Conservation (phyloP, 1,139 yeast species). For the Debaryomyces robertsiae region DNA sequence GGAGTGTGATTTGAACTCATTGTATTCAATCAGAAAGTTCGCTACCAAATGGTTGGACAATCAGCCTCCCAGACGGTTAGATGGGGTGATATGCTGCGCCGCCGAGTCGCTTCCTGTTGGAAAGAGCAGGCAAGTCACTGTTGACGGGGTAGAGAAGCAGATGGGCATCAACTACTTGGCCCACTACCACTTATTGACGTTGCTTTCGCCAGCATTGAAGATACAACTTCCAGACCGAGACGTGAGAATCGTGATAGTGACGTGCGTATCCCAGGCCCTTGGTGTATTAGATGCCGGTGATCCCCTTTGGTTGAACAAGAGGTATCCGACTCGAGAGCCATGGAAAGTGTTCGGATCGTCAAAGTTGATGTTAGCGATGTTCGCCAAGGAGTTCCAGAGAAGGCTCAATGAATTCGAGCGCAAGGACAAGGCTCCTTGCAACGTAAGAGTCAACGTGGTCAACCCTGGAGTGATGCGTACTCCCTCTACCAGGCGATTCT, state of each 20-base stretch:
- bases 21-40: conserved; percentile 80
- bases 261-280: conserved; percentile 75
- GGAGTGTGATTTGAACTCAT: conserved; percentile 75
- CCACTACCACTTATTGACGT: conserved; percentile 76
- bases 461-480: conserved; percentile 94
- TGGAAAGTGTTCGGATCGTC: conserved; percentile 83
- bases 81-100: conserved; percentile 86
- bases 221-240: conserved; percentile 95
- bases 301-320: conserved; percentile 61
- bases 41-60: conserved; percentile 95
- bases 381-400: conserved; percentile 75
- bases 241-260: conserved; percentile 73
- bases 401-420: conserved; percentile 58
- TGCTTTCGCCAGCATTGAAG: conserved; percentile 77
- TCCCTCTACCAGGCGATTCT: conserved; percentile 76
- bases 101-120: conserved; percentile 77
- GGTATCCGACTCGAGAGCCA: conserved; percentile 64
- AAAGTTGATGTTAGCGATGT: conserved; percentile 71
- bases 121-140: conserved; percentile 59
- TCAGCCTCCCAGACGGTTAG: conserved; percentile 85
- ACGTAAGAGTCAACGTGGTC: conserved; percentile 71
- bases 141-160: conserved; percentile 85
- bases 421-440: conserved; percentile 66
- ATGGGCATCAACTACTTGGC: conserved; percentile 80
- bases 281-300: conserved; percentile 70